Conservation (phyloP, 2,329 filamentous ascomycete genomes). For the Immersiporthe knoxdaviesiana region DNA sequence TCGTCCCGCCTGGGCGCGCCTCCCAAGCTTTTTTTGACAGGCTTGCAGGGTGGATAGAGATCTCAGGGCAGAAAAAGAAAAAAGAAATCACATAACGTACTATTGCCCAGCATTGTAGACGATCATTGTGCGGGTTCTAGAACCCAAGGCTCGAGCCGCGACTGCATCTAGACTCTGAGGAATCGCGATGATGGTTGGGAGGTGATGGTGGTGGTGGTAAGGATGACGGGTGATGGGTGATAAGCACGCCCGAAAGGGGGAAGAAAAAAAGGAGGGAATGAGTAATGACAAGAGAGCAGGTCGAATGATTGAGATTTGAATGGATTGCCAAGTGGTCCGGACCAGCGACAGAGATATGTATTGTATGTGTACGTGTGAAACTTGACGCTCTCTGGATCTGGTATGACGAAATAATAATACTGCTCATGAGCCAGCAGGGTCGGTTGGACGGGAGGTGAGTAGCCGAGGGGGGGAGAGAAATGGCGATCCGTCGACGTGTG, state of each 20-base stretch:
- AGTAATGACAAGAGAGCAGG: not conserved
- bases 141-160: constrained; percentile 28
- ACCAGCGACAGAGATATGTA: not conserved
- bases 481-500: not conserved
- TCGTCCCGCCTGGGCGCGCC: constrained; percentile 15
- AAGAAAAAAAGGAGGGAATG: not conserved
- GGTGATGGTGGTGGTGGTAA: not conserved
- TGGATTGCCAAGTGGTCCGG: not conserved
- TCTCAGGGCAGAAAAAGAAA: not conserved
- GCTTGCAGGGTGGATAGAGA: not conserved
- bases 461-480: not conserved
- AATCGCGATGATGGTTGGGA: not conserved
- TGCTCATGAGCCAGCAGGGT: not conserved
- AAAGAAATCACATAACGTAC: constrained; percentile 24
- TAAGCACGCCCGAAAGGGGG: not conserved
- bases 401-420: not conserved
- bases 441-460: not conserved
- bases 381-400: not conserved
- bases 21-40: constrained; percentile 14
- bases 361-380: not conserved
- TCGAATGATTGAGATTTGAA: not conserved
- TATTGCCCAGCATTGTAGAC: constrained; percentile 30
- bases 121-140: constrained; percentile 28
- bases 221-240: not conserved
- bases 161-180: constrained; percentile 24